Evolutionary conservation across 495 filamentous ascomycete species (phyloP).

Genomic region (Talaromyces adpressus): DNA sequence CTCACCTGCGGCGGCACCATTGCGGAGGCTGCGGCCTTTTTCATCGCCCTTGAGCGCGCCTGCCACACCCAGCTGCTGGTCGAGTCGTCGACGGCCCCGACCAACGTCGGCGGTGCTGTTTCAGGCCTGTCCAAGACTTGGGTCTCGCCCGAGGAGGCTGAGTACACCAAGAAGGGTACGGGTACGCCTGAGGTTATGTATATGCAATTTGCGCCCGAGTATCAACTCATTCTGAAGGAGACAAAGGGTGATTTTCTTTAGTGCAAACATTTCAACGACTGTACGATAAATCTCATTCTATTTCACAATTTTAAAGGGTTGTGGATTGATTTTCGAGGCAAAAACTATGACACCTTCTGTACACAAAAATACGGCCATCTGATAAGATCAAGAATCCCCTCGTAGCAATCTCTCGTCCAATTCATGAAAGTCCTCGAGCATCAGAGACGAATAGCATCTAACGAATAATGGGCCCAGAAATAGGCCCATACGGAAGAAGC

Average conservation of each 20-base stretch:
- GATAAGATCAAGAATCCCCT: too few species aligned
- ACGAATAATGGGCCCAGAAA: not conserved
- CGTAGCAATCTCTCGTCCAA: too few species aligned
- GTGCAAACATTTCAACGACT: constrained; percentile 11
- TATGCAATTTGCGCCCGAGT: constrained; percentile 15
- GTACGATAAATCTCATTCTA: too few species aligned
- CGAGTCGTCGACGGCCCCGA: constrained; percentile 36
- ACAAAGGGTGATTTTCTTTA: constrained; percentile 13
- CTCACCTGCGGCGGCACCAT: constrained; percentile 47
- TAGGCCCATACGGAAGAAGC: too few species aligned
- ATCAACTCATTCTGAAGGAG: constrained; percentile 12
- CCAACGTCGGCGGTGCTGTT: not conserved
- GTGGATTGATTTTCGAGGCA: not conserved
- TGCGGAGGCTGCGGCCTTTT: constrained; percentile 54
- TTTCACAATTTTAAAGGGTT: not conserved
- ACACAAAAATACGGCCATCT: too few species aligned
- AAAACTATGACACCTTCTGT: too few species aligned
- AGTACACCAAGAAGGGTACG: constrained; percentile 25
- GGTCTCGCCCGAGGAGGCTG: constrained; percentile 43
- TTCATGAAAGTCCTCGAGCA: too few species aligned
- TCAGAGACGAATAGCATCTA: not conserved
- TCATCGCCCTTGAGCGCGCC: constrained; percentile 50
- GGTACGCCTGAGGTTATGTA: constrained; percentile 15
- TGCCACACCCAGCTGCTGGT: constrained; percentile 54
- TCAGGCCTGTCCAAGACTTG: constrained; percentile 42